phyloP scores from a whole-genome alignment of 1,139 yeast species.

The Blastobotrys buckinghamii region DNA sequence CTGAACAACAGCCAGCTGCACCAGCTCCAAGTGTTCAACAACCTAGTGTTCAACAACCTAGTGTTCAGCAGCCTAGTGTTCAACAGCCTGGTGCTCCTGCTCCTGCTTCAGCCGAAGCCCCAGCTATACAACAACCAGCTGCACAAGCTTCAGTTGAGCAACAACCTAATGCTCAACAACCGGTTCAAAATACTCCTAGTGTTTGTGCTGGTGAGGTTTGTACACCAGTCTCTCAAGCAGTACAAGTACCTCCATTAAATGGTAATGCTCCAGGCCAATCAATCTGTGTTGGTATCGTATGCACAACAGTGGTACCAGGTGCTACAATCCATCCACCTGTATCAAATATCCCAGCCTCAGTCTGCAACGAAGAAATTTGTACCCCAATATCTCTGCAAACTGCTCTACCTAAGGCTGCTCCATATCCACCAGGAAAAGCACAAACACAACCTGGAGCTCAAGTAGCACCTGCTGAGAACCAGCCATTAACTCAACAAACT shows the following conservation, averaged over 20 bases:
- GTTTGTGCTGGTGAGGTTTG: background rate
- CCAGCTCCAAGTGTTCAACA: too few species aligned
- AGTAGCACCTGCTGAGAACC: background rate
- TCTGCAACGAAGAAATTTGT: background rate
- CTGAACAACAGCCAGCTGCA: too few species aligned
- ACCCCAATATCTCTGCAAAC: too few species aligned
- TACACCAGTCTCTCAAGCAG: background rate
- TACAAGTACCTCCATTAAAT: background rate
- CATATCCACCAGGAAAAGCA: background rate
- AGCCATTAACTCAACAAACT: too few species aligned
- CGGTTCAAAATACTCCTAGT: background rate
- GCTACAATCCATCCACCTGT: background rate
- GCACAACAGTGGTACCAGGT: background rate
- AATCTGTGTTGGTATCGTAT: background rate
- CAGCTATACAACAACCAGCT: too few species aligned
- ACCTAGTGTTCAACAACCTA: too few species aligned
- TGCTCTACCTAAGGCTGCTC: background rate
- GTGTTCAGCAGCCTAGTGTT: too few species aligned
- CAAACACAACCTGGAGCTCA: constrained; percentile 1
- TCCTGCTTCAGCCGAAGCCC: too few species aligned
- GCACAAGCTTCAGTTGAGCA: too few species aligned
- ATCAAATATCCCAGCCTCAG: background rate
- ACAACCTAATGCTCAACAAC: too few species aligned
- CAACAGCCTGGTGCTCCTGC: too few species aligned
- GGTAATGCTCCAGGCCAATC: background rate